phyloP scores from a whole-genome alignment of 148 eudicot species.

The Camellia lanceoleosa region DNA sequence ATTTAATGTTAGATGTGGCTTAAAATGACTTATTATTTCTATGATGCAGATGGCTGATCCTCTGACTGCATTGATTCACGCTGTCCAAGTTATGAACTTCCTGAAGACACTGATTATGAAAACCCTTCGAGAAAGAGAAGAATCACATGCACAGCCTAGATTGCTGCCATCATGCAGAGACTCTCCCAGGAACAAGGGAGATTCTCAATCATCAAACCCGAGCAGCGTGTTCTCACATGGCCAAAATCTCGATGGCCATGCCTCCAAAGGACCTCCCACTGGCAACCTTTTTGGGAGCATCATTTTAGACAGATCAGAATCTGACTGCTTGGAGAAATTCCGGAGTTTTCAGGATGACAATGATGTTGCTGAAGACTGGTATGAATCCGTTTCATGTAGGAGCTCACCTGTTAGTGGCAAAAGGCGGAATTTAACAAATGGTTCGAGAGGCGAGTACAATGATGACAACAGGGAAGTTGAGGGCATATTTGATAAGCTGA shows the following conservation, averaged over 20 bases:
- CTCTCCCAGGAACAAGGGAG: constrained; percentile 1
- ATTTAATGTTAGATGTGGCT: background rate
- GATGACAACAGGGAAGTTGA: constrained; percentile 32
- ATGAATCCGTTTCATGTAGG: constrained; percentile 17
- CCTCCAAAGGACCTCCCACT: constrained; percentile 6
- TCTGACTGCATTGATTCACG: constrained; percentile 84
- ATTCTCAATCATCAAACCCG: constrained; percentile 20
- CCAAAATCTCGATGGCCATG: constrained; percentile 12
- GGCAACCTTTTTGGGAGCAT: constrained; percentile 30
- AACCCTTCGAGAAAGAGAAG: constrained; percentile 53
- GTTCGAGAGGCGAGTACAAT: constrained; percentile 29
- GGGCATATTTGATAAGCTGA: constrained; percentile 50
- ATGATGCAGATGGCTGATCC: constrained; percentile 89
- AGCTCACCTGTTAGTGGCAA: constrained; percentile 24
- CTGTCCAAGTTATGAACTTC: constrained; percentile 94
- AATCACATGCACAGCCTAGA: constrained; percentile 19
- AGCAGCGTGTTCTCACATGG: constrained; percentile 15
- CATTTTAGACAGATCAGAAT: constrained; percentile 41
- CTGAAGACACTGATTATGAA: constrained; percentile 65
- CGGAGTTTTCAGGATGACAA: constrained; percentile 29
- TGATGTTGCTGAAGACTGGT: constrained; percentile 23
- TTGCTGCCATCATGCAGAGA: constrained; percentile 19
- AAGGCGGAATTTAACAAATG: constrained; percentile 17
- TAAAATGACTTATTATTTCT: background rate
- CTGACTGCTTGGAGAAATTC: constrained; percentile 34